Evolutionary conservation across 1,139 yeast species (phyloP).

Genomic region (Candida buenavistaensis): DNA sequence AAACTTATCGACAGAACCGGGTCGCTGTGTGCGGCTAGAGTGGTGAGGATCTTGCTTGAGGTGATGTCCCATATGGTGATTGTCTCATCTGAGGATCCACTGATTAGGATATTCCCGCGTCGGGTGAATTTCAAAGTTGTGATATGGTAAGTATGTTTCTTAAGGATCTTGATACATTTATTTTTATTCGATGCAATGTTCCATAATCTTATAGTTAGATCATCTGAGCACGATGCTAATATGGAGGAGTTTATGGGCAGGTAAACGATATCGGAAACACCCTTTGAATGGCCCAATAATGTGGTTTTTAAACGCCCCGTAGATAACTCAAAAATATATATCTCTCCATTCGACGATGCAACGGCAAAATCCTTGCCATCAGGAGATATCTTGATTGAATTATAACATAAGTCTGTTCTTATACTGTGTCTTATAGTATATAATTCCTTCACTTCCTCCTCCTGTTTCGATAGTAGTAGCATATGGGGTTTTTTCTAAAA

Average conservation of each 20-base stretch:
- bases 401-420: no score
- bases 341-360: conserved; percentile 35
- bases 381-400: conserved; percentile 64
- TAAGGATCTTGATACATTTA: conserved; percentile 56
- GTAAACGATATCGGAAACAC: conserved; percentile 72
- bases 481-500: conserved; percentile 7
- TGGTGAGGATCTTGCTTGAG: conserved; percentile 69
- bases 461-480: no score
- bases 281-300: conserved; percentile 63
- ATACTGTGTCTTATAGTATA: no score
- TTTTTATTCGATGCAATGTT: conserved; percentile 40
- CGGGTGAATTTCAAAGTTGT: conserved; percentile 68
- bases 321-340: conserved; percentile 24
- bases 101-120: conserved; percentile 75
- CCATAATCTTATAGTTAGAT: conserved; percentile 78
- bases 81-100: conserved; percentile 90
- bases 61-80: conserved; percentile 86
- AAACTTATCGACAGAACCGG: conserved; percentile 79
- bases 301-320: conserved; percentile 28
- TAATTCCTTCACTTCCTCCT: no score
- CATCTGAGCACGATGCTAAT: conserved; percentile 87
- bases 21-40: conserved; percentile 91
- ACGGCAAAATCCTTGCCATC: conserved; percentile 65
- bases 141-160: conserved; percentile 86
- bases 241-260: conserved; percentile 69